A percentile compares a stretch with the other conserved stretches of the same genome.
Evolutionary conservation across 495 filamentous ascomycete species (phyloP).

Genomic region (Mytilinidion resinicola): DNA sequence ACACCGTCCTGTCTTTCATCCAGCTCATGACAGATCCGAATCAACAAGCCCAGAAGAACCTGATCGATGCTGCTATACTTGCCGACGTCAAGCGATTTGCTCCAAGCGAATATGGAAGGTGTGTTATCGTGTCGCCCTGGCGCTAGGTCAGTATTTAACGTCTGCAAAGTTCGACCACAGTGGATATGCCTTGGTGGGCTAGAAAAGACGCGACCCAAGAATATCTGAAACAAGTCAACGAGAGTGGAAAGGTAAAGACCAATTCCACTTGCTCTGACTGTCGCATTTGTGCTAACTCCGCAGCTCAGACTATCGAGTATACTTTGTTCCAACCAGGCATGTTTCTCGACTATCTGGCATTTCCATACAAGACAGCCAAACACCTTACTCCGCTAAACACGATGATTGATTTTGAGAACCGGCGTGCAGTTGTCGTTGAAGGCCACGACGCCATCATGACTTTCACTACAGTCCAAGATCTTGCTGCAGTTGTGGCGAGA

Average conservation of each 20-base stretch:
- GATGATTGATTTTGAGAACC: constrained; percentile 44
- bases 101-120: constrained; percentile 30
- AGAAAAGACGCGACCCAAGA: constrained; percentile 44
- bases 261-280: neutral
- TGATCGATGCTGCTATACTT: constrained; percentile 34
- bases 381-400: constrained; percentile 42
- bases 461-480: constrained; percentile 43
- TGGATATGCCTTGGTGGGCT: constrained; percentile 42
- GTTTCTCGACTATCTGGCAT: constrained; percentile 49
- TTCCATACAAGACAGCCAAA: constrained; percentile 45
- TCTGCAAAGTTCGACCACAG: constrained; percentile 18
- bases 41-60: constrained; percentile 24
- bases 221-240: constrained; percentile 49
- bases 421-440: constrained; percentile 45
- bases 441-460: constrained; percentile 44
- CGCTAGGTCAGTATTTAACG: neutral
- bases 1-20: constrained; percentile 8
- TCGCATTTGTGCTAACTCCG: constrained; percentile 4
- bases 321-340: constrained; percentile 51
- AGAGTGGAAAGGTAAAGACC: constrained; percentile 40
- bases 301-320: constrained; percentile 50
- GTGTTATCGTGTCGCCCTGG: neutral
- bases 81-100: constrained; percentile 38
- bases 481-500: constrained; percentile 41
- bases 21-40: constrained; percentile 10